phyloP scores from a whole-genome alignment of 2,329 filamentous ascomycete genomes.

The Cercospora nicotianae region DNA sequence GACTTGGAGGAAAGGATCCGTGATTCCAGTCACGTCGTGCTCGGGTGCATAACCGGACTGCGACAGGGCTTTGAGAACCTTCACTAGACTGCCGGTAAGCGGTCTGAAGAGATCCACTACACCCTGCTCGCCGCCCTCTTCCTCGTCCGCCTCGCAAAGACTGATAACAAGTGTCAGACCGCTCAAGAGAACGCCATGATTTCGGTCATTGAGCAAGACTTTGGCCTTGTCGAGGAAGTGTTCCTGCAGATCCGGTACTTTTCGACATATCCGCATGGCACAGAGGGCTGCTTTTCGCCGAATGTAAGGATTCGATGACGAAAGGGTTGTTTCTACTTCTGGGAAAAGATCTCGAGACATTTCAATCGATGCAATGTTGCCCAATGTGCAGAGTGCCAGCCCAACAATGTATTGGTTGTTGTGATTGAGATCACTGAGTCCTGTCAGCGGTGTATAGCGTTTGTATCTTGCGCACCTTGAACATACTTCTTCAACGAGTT shows the following conservation, averaged over 20 bases:
- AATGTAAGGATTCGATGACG: constrained; percentile 97
- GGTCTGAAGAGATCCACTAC: constrained; percentile 89
- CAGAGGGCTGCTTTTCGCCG: constrained; percentile 95
- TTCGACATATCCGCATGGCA: constrained; percentile 97
- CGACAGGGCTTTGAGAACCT: constrained; percentile 86
- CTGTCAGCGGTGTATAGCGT: not conserved
- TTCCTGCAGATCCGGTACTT: constrained; percentile 95
- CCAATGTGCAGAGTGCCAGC: constrained; percentile 90
- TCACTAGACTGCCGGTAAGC: constrained; percentile 79
- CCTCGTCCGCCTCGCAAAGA: constrained; percentile 92
- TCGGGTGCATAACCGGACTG: constrained; percentile 96
- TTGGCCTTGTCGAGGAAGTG: constrained; percentile 96
- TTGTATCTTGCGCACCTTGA: not conserved
- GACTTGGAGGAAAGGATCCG: constrained; percentile 90
- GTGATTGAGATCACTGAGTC: constrained; percentile 81
- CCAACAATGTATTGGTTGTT: constrained; percentile 98
- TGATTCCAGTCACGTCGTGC: constrained; percentile 97
- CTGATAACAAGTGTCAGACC: constrained; percentile 88
- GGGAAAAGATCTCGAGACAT: constrained; percentile 98
- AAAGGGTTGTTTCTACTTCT: constrained; percentile 88
- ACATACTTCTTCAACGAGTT: constrained; percentile 95
- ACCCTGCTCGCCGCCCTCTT: constrained; percentile 83
- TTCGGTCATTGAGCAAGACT: constrained; percentile 82
- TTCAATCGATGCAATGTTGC: constrained; percentile 95
- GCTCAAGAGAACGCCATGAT: constrained; percentile 92